Conservation (phyloP, 2,329 filamentous ascomycete genomes). For the Fusarium sp. region DNA sequence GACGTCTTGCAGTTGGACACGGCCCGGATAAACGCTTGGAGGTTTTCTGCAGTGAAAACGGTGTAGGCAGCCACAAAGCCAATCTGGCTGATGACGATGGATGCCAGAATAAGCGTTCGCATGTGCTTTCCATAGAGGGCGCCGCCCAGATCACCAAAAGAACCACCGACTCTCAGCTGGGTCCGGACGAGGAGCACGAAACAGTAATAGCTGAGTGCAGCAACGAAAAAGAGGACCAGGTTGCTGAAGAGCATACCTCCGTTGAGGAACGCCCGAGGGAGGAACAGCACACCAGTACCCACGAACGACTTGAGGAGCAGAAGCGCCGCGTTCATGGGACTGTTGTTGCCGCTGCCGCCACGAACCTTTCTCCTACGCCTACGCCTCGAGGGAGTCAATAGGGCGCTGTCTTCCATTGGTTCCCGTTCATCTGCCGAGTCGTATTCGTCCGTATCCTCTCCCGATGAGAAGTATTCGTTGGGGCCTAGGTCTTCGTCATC, state of each 20-base stretch:
- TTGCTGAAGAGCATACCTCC: constrained; percentile 98
- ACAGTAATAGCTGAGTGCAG: constrained; percentile 92
- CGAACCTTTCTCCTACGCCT: constrained; percentile 82
- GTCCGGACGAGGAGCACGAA: constrained; percentile 94
- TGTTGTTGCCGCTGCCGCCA: constrained; percentile 79
- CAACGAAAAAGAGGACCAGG: constrained; percentile 86
- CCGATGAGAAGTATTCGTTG: constrained; percentile 92
- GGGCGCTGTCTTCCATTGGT: constrained; percentile 87
- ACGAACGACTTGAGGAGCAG: constrained; percentile 97
- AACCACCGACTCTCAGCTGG: constrained; percentile 87
- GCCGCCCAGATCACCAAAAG: constrained; percentile 96
- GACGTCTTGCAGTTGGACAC: constrained; percentile 88
- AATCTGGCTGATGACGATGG: constrained; percentile 94
- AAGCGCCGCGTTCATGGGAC: constrained; percentile 81
- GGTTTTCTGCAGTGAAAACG: constrained; percentile 94
- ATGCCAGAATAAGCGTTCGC: constrained; percentile 86
- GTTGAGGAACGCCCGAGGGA: constrained; percentile 93
- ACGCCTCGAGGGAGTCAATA: constrained; percentile 81
- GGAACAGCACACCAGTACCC: constrained; percentile 92
- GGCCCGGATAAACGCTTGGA: constrained; percentile 93
- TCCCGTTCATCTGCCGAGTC: constrained; percentile 76
- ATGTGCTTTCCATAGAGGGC: constrained; percentile 92
- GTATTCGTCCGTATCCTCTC: constrained; percentile 73
- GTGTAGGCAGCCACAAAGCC: constrained; percentile 96
- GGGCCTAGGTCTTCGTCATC: constrained; percentile 90